A percentile compares a stretch with the other conserved stretches of the same genome.
Conservation (phyloP, 148 eudicot genomes). For the Dysphania ambrosioides region DNA sequence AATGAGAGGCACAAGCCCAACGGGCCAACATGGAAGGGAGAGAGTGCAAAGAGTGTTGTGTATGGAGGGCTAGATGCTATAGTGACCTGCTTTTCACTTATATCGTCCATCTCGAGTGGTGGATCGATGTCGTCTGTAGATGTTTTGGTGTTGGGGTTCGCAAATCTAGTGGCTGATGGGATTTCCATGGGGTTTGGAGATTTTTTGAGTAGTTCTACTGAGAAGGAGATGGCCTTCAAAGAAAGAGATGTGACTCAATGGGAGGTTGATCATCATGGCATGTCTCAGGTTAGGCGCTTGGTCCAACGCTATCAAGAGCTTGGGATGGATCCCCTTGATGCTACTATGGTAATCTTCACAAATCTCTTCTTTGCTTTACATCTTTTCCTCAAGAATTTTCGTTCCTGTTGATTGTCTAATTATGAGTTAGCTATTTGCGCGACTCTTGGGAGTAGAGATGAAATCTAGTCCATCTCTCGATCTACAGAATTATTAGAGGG, state of each 20-base stretch:
- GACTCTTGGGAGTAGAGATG: neutral
- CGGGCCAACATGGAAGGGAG: constrained; percentile 54
- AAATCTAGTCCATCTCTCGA: neutral
- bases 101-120: constrained; percentile 62
- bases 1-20: constrained; percentile 37
- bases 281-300: constrained; percentile 30
- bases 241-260: constrained; percentile 51
- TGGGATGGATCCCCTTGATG: constrained; percentile 55
- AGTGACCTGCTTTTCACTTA: no score
- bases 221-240: constrained; percentile 44
- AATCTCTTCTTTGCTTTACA: neutral
- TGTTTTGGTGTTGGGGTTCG: constrained; percentile 64
- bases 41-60: constrained; percentile 60
- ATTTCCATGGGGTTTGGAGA: constrained; percentile 83
- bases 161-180: constrained; percentile 65
- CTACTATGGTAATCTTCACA: constrained; percentile 34
- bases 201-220: constrained; percentile 56
- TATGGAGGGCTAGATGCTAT: constrained; percentile 68
- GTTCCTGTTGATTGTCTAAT: neutral
- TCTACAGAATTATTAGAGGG: neutral
- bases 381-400: no score
- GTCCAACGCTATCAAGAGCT: constrained; percentile 36
- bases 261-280: constrained; percentile 53
- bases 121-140: constrained; percentile 60
- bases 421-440: neutral